phyloP scores from a whole-genome alignment of 108 stramenopile species.

The Chaetoceros muelleri region DNA sequence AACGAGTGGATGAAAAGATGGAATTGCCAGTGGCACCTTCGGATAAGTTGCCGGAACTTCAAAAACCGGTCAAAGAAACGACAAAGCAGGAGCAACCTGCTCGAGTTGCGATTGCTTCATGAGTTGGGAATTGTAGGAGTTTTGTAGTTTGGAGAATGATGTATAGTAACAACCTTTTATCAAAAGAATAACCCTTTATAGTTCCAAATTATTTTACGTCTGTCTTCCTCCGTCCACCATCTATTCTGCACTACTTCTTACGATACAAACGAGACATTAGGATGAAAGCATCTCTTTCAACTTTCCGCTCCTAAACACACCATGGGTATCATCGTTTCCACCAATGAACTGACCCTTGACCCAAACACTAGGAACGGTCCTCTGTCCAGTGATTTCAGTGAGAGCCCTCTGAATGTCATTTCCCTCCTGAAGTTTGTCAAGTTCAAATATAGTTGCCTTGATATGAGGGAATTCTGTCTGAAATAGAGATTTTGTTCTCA shows the following conservation, averaged over 20 bases:
- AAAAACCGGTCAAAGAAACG: not conserved
- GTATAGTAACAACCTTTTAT: no score
- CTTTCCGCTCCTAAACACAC: conserved; percentile 44
- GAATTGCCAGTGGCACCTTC: conserved; percentile 9
- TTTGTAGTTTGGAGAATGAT: no score
- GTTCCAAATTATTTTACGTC: no score
- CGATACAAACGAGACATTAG: not conserved
- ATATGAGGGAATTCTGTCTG: conserved; percentile 24
- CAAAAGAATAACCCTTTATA: no score
- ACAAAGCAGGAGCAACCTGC: conserved; percentile 2
- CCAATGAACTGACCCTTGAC: conserved; percentile 73
- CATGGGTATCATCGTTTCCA: conserved; percentile 71
- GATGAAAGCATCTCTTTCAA: conserved; percentile 48
- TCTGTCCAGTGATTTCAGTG: conserved; percentile 47
- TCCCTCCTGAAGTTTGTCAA: conserved; percentile 66
- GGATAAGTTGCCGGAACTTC: conserved; percentile 6
- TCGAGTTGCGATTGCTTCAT: not conserved
- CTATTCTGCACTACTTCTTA: not conserved
- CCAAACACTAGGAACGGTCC: conserved; percentile 78
- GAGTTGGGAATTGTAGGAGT: no score
- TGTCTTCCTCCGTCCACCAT: no score
- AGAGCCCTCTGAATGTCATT: conserved; percentile 47
- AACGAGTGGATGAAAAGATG: conserved; percentile 23
- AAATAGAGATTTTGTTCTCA: conserved; percentile 47
- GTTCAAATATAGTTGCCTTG: conserved; percentile 48